These are phyloP conservation scores for Flaveria floridana DNA, from an alignment of 140 eudicot species.

Conservation along the genomic window DNA sequence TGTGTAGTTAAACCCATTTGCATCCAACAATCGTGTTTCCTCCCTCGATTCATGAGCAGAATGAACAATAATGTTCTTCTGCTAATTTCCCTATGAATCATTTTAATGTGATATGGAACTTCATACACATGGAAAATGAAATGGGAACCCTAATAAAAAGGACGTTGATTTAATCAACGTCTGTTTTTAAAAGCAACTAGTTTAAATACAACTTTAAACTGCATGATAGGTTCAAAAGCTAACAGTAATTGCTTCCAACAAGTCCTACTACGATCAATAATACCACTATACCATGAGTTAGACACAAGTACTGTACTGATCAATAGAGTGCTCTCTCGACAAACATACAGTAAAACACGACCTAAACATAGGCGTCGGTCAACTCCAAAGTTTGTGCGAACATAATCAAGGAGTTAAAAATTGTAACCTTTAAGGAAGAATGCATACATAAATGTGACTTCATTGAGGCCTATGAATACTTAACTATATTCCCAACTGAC, in stretches of 20 bases:
- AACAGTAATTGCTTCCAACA: not conserved
- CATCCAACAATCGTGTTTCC: too few species aligned
- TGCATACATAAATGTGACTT: not conserved
- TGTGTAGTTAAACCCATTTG: too few species aligned
- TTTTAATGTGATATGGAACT: too few species aligned
- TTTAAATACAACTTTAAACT: too few species aligned
- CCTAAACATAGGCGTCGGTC: slow-evolving; percentile 3
- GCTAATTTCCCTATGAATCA: too few species aligned
- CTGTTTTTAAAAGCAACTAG: not conserved
- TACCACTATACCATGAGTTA: too few species aligned
- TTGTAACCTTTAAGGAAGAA: slow-evolving; percentile 23
- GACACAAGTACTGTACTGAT: too few species aligned
- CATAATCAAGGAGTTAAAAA: not conserved
- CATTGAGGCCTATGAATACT: slow-evolving; percentile 10
- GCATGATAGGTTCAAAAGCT: not conserved
- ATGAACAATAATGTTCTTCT: too few species aligned
- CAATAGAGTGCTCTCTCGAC: not conserved
- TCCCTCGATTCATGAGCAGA: too few species aligned
- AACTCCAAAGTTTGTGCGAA: slow-evolving; percentile 3
- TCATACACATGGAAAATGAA: too few species aligned
- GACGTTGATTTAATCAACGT: too few species aligned
- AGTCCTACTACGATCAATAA: not conserved
- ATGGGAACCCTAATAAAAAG: too few species aligned
- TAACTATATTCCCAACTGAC: slow-evolving; percentile 42
- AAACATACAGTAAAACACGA: not conserved